Evolutionary conservation across 2,329 filamentous ascomycete species (phyloP).

Genomic region (Paraconiothyrium sp.): DNA sequence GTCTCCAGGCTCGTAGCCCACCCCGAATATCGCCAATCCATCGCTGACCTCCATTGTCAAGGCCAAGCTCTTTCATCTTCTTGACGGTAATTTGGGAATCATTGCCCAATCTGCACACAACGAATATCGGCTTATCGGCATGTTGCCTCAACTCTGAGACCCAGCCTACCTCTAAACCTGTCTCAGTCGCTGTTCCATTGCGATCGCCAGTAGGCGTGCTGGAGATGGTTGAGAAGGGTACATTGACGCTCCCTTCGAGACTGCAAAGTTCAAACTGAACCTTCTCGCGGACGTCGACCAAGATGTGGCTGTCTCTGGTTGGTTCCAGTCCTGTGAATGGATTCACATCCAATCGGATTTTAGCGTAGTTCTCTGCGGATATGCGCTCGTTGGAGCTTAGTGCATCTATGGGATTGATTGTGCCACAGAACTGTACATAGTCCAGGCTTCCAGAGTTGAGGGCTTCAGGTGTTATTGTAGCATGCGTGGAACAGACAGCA

Average conservation of each 20-base stretch:
- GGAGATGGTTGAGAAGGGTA: constrained; percentile 70
- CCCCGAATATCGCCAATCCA: constrained; percentile 77
- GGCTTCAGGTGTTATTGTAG: constrained; percentile 69
- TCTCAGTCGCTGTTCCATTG: background rate
- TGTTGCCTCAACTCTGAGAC: constrained; percentile 35
- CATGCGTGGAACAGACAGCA: constrained; percentile 75
- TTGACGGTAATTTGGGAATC: constrained; percentile 77
- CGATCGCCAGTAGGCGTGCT: constrained; percentile 29
- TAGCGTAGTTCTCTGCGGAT: constrained; percentile 68
- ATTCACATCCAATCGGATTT: constrained; percentile 42
- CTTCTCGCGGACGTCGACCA: constrained; percentile 85
- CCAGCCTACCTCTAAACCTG: constrained; percentile 37
- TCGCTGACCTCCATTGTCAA: constrained; percentile 62
- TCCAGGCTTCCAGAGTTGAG: constrained; percentile 75
- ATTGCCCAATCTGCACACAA: constrained; percentile 79
- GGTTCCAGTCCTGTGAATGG: constrained; percentile 44
- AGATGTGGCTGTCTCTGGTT: constrained; percentile 58
- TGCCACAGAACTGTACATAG: constrained; percentile 87
- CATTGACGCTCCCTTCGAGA: constrained; percentile 78
- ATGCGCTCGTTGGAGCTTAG: constrained; percentile 74
- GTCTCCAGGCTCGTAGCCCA: constrained; percentile 77
- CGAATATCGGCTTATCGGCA: constrained; percentile 66
- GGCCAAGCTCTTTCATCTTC: constrained; percentile 70
- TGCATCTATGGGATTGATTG: constrained; percentile 62
- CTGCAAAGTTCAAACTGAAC: constrained; percentile 85